phyloP scores from a whole-genome alignment of 108 stramenopile species.

The Fragilaria radians region DNA sequence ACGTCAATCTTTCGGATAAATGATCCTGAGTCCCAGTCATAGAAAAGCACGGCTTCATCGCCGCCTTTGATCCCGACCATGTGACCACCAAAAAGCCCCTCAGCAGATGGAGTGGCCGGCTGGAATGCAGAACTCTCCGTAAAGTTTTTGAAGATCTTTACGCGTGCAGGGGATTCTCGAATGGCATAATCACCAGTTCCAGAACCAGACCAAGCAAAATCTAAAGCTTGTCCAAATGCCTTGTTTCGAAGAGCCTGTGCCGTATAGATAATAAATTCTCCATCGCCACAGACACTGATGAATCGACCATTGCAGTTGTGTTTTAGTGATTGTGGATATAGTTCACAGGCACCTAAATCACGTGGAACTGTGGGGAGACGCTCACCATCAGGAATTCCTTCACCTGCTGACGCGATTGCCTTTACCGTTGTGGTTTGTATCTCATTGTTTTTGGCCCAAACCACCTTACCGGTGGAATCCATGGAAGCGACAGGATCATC shows the following conservation, averaged over 20 bases:
- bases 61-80: slow-evolving; percentile 89
- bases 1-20: slow-evolving; percentile 97
- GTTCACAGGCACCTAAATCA: slow-evolving; percentile 94
- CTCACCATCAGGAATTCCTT: slow-evolving; percentile 82
- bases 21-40: slow-evolving; percentile 93
- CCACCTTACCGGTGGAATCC: slow-evolving; percentile 94
- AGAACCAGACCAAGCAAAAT: slow-evolving; percentile 95
- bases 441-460: slow-evolving; percentile 96
- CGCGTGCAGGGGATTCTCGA: slow-evolving; percentile 84
- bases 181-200: slow-evolving; percentile 98
- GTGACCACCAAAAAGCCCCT: slow-evolving; percentile 93
- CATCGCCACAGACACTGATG: slow-evolving; percentile 96
- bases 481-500: slow-evolving; percentile 98
- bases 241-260: slow-evolving; percentile 96
- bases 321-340: slow-evolving; percentile 89
- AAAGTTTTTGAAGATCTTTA: slow-evolving; percentile 97
- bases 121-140: slow-evolving; percentile 76
- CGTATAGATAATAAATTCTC: slow-evolving; percentile 99
- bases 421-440: slow-evolving; percentile 90
- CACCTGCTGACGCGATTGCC: slow-evolving; percentile 76
- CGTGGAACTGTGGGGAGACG: slow-evolving; percentile 67
- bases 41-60: slow-evolving; percentile 90
- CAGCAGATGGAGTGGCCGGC: slow-evolving; percentile 89
- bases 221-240: slow-evolving; percentile 95
- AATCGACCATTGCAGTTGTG: slow-evolving; percentile 99